Evolutionary conservation across 805 yeast species (phyloP).

Genomic region (Pichia thaimueangensis): DNA sequence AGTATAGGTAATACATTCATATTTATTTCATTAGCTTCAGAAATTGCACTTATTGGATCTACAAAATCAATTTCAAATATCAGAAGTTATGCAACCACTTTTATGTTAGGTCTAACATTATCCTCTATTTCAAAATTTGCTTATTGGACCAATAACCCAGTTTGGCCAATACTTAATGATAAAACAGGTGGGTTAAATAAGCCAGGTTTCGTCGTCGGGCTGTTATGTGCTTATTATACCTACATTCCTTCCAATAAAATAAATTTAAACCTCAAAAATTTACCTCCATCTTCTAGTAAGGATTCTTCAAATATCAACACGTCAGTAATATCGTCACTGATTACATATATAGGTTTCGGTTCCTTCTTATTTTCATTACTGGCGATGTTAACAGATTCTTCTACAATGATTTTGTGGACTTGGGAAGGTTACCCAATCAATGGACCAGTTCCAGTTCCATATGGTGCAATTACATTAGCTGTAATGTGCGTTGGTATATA

Average conservation of each 20-base stretch:
- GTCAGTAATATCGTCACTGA: too few species aligned
- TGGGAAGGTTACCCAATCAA: slow-evolving; percentile 91
- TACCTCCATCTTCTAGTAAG: too few species aligned
- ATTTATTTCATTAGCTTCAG: slow-evolving; percentile 51
- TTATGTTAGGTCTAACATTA: slow-evolving; percentile 63
- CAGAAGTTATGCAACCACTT: slow-evolving; percentile 46
- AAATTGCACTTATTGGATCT: slow-evolving; percentile 38
- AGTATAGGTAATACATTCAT: slow-evolving; percentile 64
- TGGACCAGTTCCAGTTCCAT: slow-evolving; percentile 85
- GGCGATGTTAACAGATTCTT: slow-evolving; percentile 75
- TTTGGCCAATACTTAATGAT: slow-evolving; percentile 91
- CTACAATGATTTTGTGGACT: slow-evolving; percentile 86
- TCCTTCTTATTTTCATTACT: slow-evolving; percentile 64
- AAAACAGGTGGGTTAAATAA: slow-evolving; percentile 83
- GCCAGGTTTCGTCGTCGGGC: slow-evolving; percentile 59
- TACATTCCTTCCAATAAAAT: slow-evolving; percentile 14
- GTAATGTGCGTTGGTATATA: slow-evolving; percentile 54
- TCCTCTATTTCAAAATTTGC: slow-evolving; percentile 73
- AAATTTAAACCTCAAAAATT: not conserved
- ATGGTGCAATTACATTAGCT: slow-evolving; percentile 60
- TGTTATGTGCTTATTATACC: slow-evolving; percentile 58
- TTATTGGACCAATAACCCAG: slow-evolving; percentile 80
- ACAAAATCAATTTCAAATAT: slow-evolving; percentile 22
- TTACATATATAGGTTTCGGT: slow-evolving; percentile 68
- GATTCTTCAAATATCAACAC: not conserved